Evolutionary conservation across 164 flowering plant species (phyloP).

Genomic region (Aristolochia californica): DNA sequence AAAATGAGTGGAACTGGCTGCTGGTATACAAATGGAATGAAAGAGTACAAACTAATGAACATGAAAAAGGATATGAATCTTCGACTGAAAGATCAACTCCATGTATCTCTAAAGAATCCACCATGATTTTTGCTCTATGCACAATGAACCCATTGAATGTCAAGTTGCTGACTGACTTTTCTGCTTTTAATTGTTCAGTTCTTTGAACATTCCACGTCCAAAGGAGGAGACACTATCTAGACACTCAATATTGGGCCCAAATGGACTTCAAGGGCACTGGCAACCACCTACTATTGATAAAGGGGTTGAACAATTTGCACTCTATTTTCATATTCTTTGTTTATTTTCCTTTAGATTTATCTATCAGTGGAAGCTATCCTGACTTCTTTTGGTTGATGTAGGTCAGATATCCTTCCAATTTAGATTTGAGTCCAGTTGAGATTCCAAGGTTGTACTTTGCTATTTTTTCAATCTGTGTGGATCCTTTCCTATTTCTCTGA

Average conservation of each 20-base stretch:
- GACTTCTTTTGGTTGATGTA: constrained; percentile 21
- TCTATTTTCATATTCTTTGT: constrained; percentile 2
- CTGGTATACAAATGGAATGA: too few species aligned
- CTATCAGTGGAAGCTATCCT: constrained; percentile 2
- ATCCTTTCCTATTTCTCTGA: not conserved
- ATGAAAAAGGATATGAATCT: too few species aligned
- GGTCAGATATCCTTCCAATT: constrained; percentile 76
- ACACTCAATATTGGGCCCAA: constrained; percentile 91
- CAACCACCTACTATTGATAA: constrained; percentile 54
- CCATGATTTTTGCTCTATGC: too few species aligned
- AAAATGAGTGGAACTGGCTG: too few species aligned
- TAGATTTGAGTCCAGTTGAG: constrained; percentile 64
- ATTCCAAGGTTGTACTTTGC: constrained; percentile 76
- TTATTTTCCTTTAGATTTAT: not conserved
- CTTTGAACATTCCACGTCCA: constrained; percentile 48
- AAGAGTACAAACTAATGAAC: too few species aligned
- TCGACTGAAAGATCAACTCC: too few species aligned
- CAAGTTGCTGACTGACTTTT: not conserved
- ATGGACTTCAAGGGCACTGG: constrained; percentile 81
- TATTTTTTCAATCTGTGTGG: not conserved
- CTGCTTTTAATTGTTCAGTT: constrained; percentile 20
- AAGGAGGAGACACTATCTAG: constrained; percentile 78
- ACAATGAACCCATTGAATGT: too few species aligned
- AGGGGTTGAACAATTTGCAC: constrained; percentile 24
- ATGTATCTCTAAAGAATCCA: too few species aligned